Base-by-base conservation (phyloP, 2,329 filamentous ascomycete species). In the Lecanicillium sp. region DNA sequence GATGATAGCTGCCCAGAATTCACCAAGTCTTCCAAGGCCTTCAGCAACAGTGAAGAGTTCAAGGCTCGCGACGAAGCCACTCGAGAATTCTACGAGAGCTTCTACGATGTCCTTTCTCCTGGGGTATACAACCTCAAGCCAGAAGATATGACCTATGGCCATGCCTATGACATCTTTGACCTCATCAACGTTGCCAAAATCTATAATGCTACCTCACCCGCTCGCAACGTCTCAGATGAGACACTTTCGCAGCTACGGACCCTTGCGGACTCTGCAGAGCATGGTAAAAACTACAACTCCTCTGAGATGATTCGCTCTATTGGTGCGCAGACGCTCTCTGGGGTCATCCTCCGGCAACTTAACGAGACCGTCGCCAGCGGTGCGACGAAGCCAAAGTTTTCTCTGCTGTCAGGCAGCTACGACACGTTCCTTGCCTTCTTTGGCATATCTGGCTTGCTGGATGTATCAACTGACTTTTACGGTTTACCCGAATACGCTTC, bases 391-490 rank as follows among this genome's bases (percentile, higher is more conserved):
- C 50, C 55, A 33, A 60, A 60, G 45, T 57, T 60, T 42, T 54
- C 54, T 11, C 50, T 60, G 2, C 48, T 59, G 2, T 50, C 56
- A 1, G 56, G 57, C 13, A 57, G 54, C 42, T 60, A 60, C 43
- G 55, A 59, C 32, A 59, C 58, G 3, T 58, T 60, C 45, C 48
- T 60, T n/a, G 50, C 56, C 17, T 60, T 60, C 43, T 59, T 59
- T 29, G 56, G 56, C 13, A 38, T 58, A 11, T 42, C 49, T 0
- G 50, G 48, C 18, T 50, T 60, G 25, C 40, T 51, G 3, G 39
- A 50, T 2, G 43, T 52, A 3, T 56, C 53, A 8, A 38, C 43
- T 3, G 41, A 58, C 42, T 60, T 60, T 37, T 44, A 49, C 33
- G 57, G 57, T 12, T 48, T 60, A 16, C 56, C 57, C 5, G 54